Evolutionary conservation across 2,329 filamentous ascomycete species (phyloP).

Genomic region (Magnaporthales sp.): DNA sequence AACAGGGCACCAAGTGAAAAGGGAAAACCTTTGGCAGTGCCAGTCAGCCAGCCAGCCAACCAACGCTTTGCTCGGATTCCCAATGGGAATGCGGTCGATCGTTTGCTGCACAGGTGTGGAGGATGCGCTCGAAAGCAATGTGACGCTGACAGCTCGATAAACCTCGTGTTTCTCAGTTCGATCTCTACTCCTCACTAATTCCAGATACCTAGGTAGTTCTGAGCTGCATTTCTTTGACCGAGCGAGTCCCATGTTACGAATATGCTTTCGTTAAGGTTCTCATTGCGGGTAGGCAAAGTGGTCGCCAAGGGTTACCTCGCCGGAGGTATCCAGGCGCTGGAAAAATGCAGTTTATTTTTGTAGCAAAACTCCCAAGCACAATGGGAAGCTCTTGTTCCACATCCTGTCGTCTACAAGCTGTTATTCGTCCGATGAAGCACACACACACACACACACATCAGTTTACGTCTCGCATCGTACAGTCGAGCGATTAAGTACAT

Average conservation of each 20-base stretch:
- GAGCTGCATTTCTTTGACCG: too few species aligned
- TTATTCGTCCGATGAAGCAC: not conserved
- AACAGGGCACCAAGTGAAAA: not conserved
- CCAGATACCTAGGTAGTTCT: too few species aligned
- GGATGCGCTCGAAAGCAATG: not conserved
- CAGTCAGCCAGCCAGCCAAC: too few species aligned
- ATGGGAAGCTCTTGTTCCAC: too few species aligned
- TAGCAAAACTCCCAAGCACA: too few species aligned
- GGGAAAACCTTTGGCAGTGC: not conserved
- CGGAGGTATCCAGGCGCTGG: too few species aligned
- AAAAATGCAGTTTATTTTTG: not conserved
- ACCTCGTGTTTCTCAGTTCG: not conserved
- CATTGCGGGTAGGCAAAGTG: not conserved
- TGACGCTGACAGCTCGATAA: not conserved
- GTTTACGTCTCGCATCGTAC: not conserved
- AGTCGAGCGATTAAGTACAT: not conserved
- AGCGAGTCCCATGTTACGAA: not conserved
- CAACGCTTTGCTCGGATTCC: not conserved
- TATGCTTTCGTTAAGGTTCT: not conserved
- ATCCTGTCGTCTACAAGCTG: too few species aligned
- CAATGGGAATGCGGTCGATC: not conserved
- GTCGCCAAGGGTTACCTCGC: not conserved
- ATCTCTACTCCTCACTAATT: not conserved
- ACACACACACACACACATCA: not conserved
- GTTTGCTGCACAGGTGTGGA: not conserved